These are phyloP conservation scores for Ceratocystiopsis sp. DNA, from an alignment of 2,329 filamentous ascomycete species.

Conservation along the genomic window DNA sequence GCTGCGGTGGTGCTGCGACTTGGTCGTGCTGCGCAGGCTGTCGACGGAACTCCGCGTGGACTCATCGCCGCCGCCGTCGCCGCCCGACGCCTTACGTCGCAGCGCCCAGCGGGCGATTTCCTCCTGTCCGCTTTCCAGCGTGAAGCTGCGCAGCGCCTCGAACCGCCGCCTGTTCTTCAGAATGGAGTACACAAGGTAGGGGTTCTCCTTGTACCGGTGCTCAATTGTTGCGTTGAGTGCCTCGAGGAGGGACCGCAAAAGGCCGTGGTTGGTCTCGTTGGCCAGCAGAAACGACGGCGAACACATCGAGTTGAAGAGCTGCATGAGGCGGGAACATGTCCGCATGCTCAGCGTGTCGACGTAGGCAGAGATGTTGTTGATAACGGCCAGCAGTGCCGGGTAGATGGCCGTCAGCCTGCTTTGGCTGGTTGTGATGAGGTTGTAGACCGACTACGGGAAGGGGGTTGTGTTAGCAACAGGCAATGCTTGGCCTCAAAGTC, in stretches of 20 bases:
- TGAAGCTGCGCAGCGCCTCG: slow-evolving; percentile 72
- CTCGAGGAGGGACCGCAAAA: slow-evolving; percentile 69
- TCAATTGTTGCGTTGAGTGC: slow-evolving; percentile 82
- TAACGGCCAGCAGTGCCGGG: slow-evolving; percentile 74
- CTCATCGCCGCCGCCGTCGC: slow-evolving; percentile 18
- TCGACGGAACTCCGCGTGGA: slow-evolving; percentile 49
- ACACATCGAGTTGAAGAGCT: slow-evolving; percentile 83
- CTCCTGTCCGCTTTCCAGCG: slow-evolving; percentile 77
- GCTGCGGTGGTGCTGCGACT: not conserved
- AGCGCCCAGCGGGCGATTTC: slow-evolving; percentile 72
- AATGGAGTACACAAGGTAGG: slow-evolving; percentile 63
- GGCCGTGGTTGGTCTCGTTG: slow-evolving; percentile 75
- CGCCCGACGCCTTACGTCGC: slow-evolving; percentile 45
- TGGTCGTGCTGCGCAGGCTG: slow-evolving; percentile 27
- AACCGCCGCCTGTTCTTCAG: slow-evolving; percentile 68
- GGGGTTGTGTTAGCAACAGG: too few relatives aligned
- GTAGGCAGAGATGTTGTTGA: slow-evolving; percentile 85
- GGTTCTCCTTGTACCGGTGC: slow-evolving; percentile 60
- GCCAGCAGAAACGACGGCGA: slow-evolving; percentile 81
- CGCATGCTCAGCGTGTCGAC: slow-evolving; percentile 58
- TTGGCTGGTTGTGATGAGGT: slow-evolving; percentile 77
- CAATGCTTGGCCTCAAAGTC: too few relatives aligned
- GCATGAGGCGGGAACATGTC: slow-evolving; percentile 66
- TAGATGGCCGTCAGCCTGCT: slow-evolving; percentile 83
- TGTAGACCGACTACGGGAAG: slow-evolving; percentile 54